Percentiles rank a stretch among this genome's conserved stretches.
These are phyloP conservation scores for Geotrichum ghanense DNA, from an alignment of 805 yeast species.

Conservation along the genomic window DNA sequence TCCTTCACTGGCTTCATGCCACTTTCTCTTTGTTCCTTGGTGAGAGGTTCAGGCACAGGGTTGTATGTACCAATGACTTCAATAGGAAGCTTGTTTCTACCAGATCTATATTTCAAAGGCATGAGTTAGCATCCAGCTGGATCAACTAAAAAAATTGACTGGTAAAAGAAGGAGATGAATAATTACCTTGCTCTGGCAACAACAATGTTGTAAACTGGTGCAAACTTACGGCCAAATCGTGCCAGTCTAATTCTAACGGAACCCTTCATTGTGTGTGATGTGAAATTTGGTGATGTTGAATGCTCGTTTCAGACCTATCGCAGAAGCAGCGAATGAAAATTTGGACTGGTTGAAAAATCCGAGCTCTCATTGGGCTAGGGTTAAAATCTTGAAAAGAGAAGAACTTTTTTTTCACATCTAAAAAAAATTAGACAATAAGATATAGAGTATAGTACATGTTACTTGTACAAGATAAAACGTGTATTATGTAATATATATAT, in stretches of 20 bases:
- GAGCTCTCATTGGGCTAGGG: background rate
- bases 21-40: conserved; percentile 44
- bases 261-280: conserved; percentile 38
- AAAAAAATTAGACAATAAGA: too few relatives aligned
- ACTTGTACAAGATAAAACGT: too few relatives aligned
- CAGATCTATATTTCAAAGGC: conserved; percentile 34
- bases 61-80: conserved; percentile 93
- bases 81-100: conserved; percentile 79
- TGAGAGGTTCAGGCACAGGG: conserved; percentile 64
- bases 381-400: too few relatives aligned
- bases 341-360: background rate
- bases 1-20: conserved; percentile 62
- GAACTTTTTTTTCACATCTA: too few relatives aligned
- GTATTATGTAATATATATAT: too few relatives aligned
- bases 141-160: background rate
- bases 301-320: too few relatives aligned
- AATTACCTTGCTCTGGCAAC: conserved; percentile 52
- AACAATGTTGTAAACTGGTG: conserved; percentile 86
- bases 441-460: too few relatives aligned
- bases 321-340: too few relatives aligned
- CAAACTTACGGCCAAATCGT: conserved; percentile 80
- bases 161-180: too few relatives aligned
- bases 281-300: conserved; percentile 1
- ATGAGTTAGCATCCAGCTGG: background rate
- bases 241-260: conserved; percentile 82